Percentiles rank a stretch among this genome's conserved stretches.
Conservation (phyloP, 202 grass and related monocot species). For the Digitaria exilis region DNA sequence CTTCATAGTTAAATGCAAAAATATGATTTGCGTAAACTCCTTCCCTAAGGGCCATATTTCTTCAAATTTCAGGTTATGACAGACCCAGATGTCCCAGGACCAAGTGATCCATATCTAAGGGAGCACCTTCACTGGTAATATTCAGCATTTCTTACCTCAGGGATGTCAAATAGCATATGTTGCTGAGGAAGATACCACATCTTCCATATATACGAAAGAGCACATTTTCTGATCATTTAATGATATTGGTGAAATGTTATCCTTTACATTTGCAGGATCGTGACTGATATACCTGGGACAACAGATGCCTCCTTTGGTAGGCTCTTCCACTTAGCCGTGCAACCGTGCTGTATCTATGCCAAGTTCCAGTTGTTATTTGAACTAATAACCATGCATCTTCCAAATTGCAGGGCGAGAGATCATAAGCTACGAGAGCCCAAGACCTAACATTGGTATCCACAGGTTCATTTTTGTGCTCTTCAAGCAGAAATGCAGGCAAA, state of each 20-base stretch:
- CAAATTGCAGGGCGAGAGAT: constrained; percentile 59
- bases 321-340: constrained; percentile 16
- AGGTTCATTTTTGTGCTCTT: constrained; percentile 93
- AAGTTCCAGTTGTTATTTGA: constrained; percentile 18
- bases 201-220: background rate
- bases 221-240: background rate
- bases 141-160: constrained; percentile 4
- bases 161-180: background rate
- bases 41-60: constrained; percentile 25
- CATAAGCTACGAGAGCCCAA: constrained; percentile 76
- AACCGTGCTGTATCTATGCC: background rate
- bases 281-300: constrained; percentile 81
- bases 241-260: background rate
- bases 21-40: background rate
- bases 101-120: constrained; percentile 81
- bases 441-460: constrained; percentile 84
- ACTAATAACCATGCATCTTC: background rate
- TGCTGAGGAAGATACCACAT: constrained; percentile 12
- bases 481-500: constrained; percentile 69
- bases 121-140: constrained; percentile 85
- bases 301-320: constrained; percentile 77
- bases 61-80: constrained; percentile 73
- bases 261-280: constrained; percentile 63
- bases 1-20: constrained; percentile 15
- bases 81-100: constrained; percentile 85